Evolutionary conservation across 1,139 yeast species (phyloP).

Genomic region (Saccharomycopsis crataegensis): DNA sequence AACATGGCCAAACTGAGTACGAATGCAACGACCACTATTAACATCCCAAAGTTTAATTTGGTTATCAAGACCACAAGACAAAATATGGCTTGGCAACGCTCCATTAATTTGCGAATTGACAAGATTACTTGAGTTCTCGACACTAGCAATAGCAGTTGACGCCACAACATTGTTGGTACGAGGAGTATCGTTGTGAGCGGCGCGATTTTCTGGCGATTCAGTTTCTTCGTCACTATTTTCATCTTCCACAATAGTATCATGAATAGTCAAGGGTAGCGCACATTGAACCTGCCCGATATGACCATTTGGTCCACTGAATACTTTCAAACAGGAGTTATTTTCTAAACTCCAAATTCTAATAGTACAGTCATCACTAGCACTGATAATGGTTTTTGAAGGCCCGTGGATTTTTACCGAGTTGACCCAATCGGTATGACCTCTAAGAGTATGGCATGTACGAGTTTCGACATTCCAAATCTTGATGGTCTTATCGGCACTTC

Average conservation of each 20-base stretch:
- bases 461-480: constrained; percentile 96
- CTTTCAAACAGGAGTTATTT: constrained; percentile 69
- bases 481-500: constrained; percentile 86
- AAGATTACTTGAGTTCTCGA: background rate
- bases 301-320: constrained; percentile 47
- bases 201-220: constrained; percentile 14
- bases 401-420: constrained; percentile 83
- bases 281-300: constrained; percentile 81
- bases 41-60: constrained; percentile 94
- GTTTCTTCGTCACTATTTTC: constrained; percentile 30
- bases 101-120: background rate
- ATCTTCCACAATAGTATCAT: constrained; percentile 31
- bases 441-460: constrained; percentile 80
- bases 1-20: constrained; percentile 94
- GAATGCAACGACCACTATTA: constrained; percentile 72
- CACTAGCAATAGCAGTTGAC: constrained; percentile 59
- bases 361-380: constrained; percentile 88
- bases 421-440: constrained; percentile 93
- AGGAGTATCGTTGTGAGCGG: background rate
- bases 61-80: constrained; percentile 86
- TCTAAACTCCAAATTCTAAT: constrained; percentile 91
- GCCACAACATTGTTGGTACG: constrained; percentile 22
- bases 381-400: constrained; percentile 67
- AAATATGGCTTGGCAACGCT: constrained; percentile 64
- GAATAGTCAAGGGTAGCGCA: constrained; percentile 74